Evolutionary conservation across 2,329 filamentous ascomycete species (phyloP).

Genomic region (Rhinocladiella mackenziei): DNA sequence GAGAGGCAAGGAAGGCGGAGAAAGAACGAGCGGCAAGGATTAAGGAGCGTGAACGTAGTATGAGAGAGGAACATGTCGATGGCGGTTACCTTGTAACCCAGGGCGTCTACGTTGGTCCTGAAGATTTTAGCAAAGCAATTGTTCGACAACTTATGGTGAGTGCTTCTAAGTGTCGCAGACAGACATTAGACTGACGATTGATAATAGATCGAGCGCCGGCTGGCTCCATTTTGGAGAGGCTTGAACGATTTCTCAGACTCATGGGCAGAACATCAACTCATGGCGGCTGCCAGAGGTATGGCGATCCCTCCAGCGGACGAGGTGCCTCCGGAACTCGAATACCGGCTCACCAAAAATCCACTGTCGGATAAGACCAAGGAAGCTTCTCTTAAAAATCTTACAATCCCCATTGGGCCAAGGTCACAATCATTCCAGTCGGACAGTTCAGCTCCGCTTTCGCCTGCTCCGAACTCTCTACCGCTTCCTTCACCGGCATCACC

Average conservation of each 20-base stretch:
- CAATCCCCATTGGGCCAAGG: slow-evolving; percentile 71
- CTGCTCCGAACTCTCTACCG: slow-evolving; percentile 60
- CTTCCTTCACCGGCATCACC: slow-evolving; percentile 57
- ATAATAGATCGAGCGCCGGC: slow-evolving; percentile 83
- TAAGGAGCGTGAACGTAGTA: slow-evolving; percentile 84
- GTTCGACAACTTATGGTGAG: slow-evolving; percentile 87
- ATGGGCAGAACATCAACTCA: slow-evolving; percentile 94
- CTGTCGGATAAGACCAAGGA: slow-evolving; percentile 49
- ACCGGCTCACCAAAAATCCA: slow-evolving; percentile 49
- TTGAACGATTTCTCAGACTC: slow-evolving; percentile 81
- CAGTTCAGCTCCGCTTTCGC: slow-evolving; percentile 53
- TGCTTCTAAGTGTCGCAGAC: slow-evolving; percentile 1
- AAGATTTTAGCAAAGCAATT: slow-evolving; percentile 86
- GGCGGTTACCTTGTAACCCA: slow-evolving; percentile 92
- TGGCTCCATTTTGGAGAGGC: slow-evolving; percentile 95
- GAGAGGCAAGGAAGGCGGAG: slow-evolving; percentile 80
- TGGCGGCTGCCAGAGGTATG: slow-evolving; percentile 80
- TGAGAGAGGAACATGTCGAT: slow-evolving; percentile 88
- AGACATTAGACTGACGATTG: background rate
- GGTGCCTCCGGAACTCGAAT: slow-evolving; percentile 65
- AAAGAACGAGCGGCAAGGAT: slow-evolving; percentile 70
- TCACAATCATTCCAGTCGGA: slow-evolving; percentile 79
- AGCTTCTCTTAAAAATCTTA: slow-evolving; percentile 65
- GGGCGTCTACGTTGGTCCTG: slow-evolving; percentile 83
- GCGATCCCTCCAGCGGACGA: slow-evolving; percentile 80